Conservation (phyloP, 306 rosid species). For the Quercus suber region DNA sequence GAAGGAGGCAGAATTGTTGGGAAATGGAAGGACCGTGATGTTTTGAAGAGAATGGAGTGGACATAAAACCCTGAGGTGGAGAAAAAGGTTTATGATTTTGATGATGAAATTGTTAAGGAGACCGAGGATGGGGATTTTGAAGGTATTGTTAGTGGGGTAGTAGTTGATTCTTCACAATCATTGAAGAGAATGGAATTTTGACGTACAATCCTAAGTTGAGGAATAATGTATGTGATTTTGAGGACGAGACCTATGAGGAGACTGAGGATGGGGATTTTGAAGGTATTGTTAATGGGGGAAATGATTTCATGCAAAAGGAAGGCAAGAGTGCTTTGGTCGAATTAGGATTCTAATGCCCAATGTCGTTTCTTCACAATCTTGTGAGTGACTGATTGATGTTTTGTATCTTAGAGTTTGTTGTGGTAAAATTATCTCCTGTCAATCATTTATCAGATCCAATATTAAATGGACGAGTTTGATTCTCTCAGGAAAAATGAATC, state of each 20-base stretch:
- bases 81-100: constrained; percentile 17
- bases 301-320: not conserved
- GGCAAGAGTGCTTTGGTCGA: constrained; percentile 28
- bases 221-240: not conserved
- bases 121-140: constrained; percentile 35
- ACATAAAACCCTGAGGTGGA: constrained; percentile 54
- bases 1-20: too few species aligned
- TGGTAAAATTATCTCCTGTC: not conserved
- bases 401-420: not conserved
- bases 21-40: not conserved
- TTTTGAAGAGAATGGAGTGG: constrained; percentile 78
- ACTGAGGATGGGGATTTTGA: constrained; percentile 13
- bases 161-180: constrained; percentile 21
- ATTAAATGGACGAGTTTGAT: too few species aligned
- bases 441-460: not conserved
- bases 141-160: constrained; percentile 30
- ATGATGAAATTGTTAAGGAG: constrained; percentile 25
- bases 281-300: too few species aligned
- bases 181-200: constrained; percentile 40
- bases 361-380: not conserved
- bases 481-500: too few species aligned
- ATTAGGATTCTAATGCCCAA: constrained; percentile 24
- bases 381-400: not conserved
- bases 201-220: constrained; percentile 25
- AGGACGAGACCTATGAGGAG: not conserved